Base-by-base conservation (phyloP, 192 early-diverging fungal genomes). In the Podochytrium sp. region DNA sequence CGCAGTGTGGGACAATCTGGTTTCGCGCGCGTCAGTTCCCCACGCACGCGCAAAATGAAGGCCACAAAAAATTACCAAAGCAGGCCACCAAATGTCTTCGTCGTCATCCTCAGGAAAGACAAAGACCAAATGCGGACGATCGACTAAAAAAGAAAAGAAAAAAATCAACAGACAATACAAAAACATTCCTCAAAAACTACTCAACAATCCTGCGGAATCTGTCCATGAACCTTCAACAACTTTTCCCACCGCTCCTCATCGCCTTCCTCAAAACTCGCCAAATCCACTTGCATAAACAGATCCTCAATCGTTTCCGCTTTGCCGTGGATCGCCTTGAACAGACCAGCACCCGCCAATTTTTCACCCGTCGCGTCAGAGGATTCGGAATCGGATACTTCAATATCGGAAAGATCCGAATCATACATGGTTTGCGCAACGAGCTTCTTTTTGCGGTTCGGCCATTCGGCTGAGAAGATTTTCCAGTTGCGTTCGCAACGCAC, bases 371-470 rank as follows among this genome's bases (percentile, higher is more conserved):
- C n/a, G 25, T 40, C 32, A 40, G n/a, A 6, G 18, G 27, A 18
- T 2, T 60, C 73, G 27, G 76, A 78, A 20, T 52, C 33, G 23
- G 60, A 52, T 25, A 52, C 20, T 58, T 78, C 73, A 32, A 78
- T 53, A 32, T 65, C 61, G 2, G 43, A 57, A n/a, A 57, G 33
- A 32, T 68, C 65, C 18, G 65, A 59, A 43, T 75, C 74, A 43
- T 39, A 57, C 57, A 42, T 42, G 25, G 63, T 43, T 34, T 69
- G 56, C 14, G 50, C 40, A 23, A 56, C 59, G 39, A 20, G 32
- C 27, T 43, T 81, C 61, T 75, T 75, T 68, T 79, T 84, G 25
- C 83, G 58, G 14, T 61, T 41, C 12, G 83, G 83, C 80, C 80
- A 84, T 57, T 69, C 58, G 7, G 73, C 66, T 18, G 73, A 78